These are phyloP conservation scores for Symbiodinium pilosum DNA, from an alignment of 73 alveolate species.

Conservation along the genomic window DNA sequence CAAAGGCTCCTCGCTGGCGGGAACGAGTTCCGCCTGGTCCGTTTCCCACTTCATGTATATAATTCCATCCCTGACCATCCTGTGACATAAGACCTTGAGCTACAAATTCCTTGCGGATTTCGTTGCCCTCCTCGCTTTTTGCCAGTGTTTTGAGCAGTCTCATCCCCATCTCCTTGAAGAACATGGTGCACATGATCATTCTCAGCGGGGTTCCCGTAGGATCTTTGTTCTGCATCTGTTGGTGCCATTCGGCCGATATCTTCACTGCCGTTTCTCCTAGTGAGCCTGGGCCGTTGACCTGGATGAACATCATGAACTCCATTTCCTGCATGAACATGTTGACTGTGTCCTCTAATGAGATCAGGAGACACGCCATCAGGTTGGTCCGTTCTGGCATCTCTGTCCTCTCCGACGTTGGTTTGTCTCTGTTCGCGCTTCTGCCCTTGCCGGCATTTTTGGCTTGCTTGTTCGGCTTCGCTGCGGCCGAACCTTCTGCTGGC, in stretches of 20 bases:
- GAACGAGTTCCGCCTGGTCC: too few relatives aligned
- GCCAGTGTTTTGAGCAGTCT: background rate
- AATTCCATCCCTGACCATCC: background rate
- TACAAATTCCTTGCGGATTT: background rate
- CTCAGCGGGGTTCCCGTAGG: background rate
- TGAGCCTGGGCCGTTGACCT: background rate
- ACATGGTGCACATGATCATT: background rate
- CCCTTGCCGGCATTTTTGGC: too few relatives aligned
- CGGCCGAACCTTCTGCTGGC: background rate
- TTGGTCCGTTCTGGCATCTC: background rate
- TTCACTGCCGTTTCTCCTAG: background rate
- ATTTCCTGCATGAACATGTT: background rate
- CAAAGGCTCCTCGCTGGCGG: too few relatives aligned
- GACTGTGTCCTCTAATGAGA: background rate
- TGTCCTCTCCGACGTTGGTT: background rate
- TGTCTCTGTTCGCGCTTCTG: background rate
- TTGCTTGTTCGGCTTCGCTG: background rate
- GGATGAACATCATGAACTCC: background rate
- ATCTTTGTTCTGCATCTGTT: background rate
- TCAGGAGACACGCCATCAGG: background rate
- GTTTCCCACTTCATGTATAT: background rate
- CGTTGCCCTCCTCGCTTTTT: background rate
- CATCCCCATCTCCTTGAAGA: background rate
- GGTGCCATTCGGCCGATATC: background rate
- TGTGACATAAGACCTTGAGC: background rate